These are phyloP conservation scores for Suhomyces wounanorum DNA, from an alignment of 1,139 yeast species.

Conservation along the genomic window DNA sequence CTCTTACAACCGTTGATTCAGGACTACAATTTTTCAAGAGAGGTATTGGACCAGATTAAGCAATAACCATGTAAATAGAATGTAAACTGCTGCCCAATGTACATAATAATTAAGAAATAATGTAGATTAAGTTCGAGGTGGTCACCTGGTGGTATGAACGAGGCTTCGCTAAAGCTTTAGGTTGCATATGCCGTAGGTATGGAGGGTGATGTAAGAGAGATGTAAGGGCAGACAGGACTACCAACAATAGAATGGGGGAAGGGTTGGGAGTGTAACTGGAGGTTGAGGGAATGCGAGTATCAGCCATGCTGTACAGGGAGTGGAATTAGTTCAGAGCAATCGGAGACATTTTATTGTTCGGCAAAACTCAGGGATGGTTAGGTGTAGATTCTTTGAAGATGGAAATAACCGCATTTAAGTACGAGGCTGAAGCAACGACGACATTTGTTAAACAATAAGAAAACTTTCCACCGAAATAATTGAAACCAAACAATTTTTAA, in stretches of 20 bases:
- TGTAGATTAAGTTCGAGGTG: not conserved
- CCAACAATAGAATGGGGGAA: not conserved
- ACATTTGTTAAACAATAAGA: not conserved
- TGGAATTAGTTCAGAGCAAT: not conserved
- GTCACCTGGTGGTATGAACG: not conserved
- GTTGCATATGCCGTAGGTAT: not conserved
- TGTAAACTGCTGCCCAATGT: not conserved
- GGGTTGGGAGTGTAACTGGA: not conserved
- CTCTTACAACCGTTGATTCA: conserved; percentile 25
- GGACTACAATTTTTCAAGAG: conserved; percentile 14
- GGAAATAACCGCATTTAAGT: not conserved
- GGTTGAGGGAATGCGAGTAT: not conserved
- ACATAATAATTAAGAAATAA: not conserved
- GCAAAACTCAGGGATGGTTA: not conserved
- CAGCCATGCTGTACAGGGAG: not conserved
- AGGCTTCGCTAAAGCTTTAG: not conserved
- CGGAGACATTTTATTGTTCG: not conserved
- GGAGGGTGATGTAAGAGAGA: not conserved
- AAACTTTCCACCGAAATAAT: not conserved
- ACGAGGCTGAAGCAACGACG: not conserved
- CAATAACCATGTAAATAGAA: conserved; percentile 5
- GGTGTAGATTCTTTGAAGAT: not conserved
- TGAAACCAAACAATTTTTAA: not conserved
- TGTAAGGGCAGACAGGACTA: not conserved
- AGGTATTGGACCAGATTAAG: conserved; percentile 12